Percentiles rank a stretch among this genome's conserved stretches.
Evolutionary conservation across 2,329 filamentous ascomycete species (phyloP).

Genomic region (Arthrinium puccinioides): DNA sequence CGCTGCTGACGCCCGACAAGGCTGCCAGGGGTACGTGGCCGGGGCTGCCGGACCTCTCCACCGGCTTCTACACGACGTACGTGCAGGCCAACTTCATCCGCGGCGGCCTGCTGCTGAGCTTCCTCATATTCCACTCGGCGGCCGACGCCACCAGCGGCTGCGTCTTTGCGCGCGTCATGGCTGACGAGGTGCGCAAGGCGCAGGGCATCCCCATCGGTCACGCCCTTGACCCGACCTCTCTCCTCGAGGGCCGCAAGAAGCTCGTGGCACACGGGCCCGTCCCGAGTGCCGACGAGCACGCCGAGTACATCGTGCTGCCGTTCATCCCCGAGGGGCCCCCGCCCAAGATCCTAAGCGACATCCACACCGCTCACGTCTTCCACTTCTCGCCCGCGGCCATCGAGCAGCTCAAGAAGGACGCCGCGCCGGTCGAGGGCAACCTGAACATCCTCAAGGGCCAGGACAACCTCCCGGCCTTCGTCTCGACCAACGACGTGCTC

Average conservation of each 20-base stretch:
- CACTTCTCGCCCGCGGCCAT: conserved; percentile 17
- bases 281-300: background rate
- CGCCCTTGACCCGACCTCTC: background rate
- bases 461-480: conserved; percentile 1
- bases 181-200: conserved; percentile 24
- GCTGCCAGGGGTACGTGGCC: conserved; percentile 19
- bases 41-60: conserved; percentile 11
- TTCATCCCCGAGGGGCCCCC: background rate
- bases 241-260: conserved; percentile 5
- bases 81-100: conserved; percentile 22
- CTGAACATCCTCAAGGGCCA: background rate
- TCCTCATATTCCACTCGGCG: conserved; percentile 23
- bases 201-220: conserved; percentile 13
- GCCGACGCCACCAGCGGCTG: conserved; percentile 25
- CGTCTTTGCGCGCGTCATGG: conserved; percentile 25
- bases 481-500: conserved; percentile 6
- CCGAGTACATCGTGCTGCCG: conserved; percentile 1
- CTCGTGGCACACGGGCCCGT: conserved; percentile 3
- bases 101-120: conserved; percentile 20
- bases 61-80: conserved; percentile 8
- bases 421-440: background rate
- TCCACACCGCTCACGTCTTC: conserved; percentile 2
- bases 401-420: conserved; percentile 8
- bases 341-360: conserved; percentile 1
- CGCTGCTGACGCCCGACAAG: conserved; percentile 13